Percentiles rank a stretch among this genome's conserved stretches.
phyloP scores from a whole-genome alignment of 2,329 filamentous ascomycete species.

The Colletotrichum cuscutae region DNA sequence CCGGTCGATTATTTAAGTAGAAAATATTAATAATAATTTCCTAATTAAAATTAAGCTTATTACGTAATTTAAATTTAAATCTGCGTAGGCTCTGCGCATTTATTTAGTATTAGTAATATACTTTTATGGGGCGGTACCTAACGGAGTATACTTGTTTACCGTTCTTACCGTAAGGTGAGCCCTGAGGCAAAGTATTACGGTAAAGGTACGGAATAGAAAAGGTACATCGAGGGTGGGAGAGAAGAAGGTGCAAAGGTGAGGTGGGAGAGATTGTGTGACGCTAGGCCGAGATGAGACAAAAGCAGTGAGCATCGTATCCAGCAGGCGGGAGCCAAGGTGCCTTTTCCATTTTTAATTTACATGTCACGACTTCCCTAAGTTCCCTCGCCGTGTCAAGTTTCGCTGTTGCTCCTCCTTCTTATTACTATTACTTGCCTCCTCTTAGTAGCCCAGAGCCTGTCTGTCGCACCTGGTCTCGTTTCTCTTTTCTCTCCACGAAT shows the following conservation, averaged over 20 bases:
- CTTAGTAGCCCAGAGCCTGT: background rate
- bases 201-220: too few relatives aligned
- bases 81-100: too few relatives aligned
- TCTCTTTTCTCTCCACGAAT: background rate
- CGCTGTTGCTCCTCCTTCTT: slow-evolving; percentile 6
- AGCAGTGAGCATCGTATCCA: slow-evolving; percentile 32
- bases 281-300: slow-evolving; percentile 34
- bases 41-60: too few relatives aligned
- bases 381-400: slow-evolving; percentile 8
- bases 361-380: slow-evolving; percentile 26
- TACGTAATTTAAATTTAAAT: too few relatives aligned
- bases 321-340: slow-evolving; percentile 21
- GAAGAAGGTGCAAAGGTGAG: background rate
- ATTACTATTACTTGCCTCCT: slow-evolving; percentile 6
- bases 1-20: too few relatives aligned
- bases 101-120: too few relatives aligned
- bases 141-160: too few relatives aligned
- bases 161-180: too few relatives aligned
- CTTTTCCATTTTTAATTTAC: slow-evolving; percentile 36
- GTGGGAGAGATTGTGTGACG: slow-evolving; percentile 30
- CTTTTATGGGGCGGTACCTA: background rate
- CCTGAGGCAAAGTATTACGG: too few relatives aligned
- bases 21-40: too few relatives aligned
- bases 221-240: background rate
- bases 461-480: background rate